A percentile compares a stretch with the other conserved stretches of the same genome.
Evolutionary conservation across 768 basidiomycete species (phyloP).

Genomic region (Hygrophoropsis aurantiaca): DNA sequence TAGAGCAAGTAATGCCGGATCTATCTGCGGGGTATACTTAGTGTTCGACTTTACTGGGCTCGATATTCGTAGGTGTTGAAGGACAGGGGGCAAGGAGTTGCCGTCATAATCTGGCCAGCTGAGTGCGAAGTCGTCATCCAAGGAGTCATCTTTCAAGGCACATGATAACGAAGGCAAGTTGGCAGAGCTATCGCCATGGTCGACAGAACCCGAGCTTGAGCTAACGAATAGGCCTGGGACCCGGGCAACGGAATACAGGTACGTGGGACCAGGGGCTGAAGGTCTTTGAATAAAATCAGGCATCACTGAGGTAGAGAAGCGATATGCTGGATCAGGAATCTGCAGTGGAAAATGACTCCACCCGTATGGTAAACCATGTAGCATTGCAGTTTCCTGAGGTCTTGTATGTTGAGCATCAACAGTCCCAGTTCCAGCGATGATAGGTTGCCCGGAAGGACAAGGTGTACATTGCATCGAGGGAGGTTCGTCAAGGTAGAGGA

Average conservation of each 20-base stretch:
- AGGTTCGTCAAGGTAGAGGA: neutral
- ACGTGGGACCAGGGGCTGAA: neutral
- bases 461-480: no score
- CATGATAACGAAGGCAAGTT: constrained; percentile 16
- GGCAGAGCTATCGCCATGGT: neutral
- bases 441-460: no score
- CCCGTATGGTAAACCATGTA: neutral
- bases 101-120: neutral
- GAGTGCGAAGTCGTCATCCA: constrained; percentile 12
- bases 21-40: constrained; percentile 20
- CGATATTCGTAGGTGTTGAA: constrained; percentile 19
- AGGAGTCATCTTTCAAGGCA: constrained; percentile 17
- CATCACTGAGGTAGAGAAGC: no score
- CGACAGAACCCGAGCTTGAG: neutral
- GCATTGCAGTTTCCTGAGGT: neutral
- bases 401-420: neutral
- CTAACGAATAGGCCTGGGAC: neutral
- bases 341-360: constrained; percentile 3
- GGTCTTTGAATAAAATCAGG: neutral
- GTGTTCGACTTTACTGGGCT: constrained; percentile 4
- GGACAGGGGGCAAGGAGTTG: constrained; percentile 18
- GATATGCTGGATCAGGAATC: neutral
- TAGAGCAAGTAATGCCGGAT: constrained; percentile 22
- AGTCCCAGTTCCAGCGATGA: no score
- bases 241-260: neutral